A percentile compares a stretch with the other conserved stretches of the same genome.
Conservation (phyloP, 257 asterid genomes). For the Cynanchum wilfordii region DNA sequence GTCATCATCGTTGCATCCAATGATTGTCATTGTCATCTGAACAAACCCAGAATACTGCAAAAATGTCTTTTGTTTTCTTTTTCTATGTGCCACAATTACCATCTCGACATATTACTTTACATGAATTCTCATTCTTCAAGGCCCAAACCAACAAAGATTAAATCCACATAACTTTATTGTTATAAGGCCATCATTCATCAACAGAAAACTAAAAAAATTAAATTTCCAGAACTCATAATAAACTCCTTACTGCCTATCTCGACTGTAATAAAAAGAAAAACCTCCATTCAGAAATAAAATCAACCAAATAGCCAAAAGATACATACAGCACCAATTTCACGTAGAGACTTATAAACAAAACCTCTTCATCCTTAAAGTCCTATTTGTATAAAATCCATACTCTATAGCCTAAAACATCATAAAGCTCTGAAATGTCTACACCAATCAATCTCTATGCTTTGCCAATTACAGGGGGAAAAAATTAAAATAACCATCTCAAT, state of each 20-base stretch:
- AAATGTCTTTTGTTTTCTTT: background rate
- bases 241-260: background rate
- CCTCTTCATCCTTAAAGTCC: background rate
- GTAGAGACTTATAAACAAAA: background rate
- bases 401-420: background rate
- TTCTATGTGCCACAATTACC: background rate
- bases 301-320: background rate
- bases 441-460: background rate
- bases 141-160: background rate
- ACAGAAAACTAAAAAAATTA: background rate
- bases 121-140: background rate
- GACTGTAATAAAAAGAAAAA: background rate
- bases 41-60: background rate
- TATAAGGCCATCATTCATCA: background rate
- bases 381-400: background rate
- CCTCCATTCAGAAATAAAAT: background rate
- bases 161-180: background rate
- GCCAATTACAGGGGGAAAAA: background rate
- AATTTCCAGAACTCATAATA: background rate
- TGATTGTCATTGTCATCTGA: background rate
- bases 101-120: background rate
- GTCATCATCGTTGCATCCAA: background rate
- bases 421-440: background rate
- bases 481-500: background rate
- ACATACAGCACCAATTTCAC: background rate